phyloP scores from a whole-genome alignment of 1,284 basidiomycete species.

The Apiotrichum domesticum region DNA sequence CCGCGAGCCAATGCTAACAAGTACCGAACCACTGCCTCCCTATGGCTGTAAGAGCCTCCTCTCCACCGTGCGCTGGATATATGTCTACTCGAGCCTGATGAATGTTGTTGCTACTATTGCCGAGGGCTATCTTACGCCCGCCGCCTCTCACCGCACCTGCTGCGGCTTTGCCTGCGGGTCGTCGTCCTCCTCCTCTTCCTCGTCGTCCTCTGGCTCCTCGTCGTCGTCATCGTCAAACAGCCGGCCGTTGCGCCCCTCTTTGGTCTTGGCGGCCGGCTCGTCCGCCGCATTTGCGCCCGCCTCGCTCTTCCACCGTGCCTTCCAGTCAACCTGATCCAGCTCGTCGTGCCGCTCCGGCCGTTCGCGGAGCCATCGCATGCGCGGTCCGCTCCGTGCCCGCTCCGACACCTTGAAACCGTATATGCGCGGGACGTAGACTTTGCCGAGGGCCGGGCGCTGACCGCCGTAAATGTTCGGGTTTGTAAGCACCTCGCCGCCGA shows the following conservation, averaged over 20 bases:
- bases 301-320: conserved; percentile 65
- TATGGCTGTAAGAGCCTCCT: too few species aligned
- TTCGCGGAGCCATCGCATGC: conserved; percentile 93
- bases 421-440: conserved; percentile 86
- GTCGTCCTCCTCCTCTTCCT: conserved; percentile 36
- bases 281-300: background rate
- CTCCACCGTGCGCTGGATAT: too few species aligned
- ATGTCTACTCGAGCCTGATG: too few species aligned
- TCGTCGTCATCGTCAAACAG: conserved; percentile 39
- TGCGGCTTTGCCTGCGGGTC: background rate
- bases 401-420: conserved; percentile 66
- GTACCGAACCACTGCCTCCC: background rate
- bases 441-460: conserved; percentile 67
- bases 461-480: conserved; percentile 77
- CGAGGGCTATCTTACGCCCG: too few species aligned
- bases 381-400: conserved; percentile 72
- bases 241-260: conserved; percentile 19
- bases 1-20: conserved; percentile 4
- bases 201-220: conserved; percentile 25
- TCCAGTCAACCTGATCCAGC: conserved; percentile 77
- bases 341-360: conserved; percentile 73
- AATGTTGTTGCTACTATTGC: too few species aligned
- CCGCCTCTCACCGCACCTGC: background rate
- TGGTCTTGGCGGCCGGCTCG: conserved; percentile 1
- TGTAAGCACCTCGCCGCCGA: conserved; percentile 32